A percentile compares a stretch with the other conserved stretches of the same genome.
phyloP scores from a whole-genome alignment of 2,329 filamentous ascomycete genomes.

The Scedosporium apiospermum region DNA sequence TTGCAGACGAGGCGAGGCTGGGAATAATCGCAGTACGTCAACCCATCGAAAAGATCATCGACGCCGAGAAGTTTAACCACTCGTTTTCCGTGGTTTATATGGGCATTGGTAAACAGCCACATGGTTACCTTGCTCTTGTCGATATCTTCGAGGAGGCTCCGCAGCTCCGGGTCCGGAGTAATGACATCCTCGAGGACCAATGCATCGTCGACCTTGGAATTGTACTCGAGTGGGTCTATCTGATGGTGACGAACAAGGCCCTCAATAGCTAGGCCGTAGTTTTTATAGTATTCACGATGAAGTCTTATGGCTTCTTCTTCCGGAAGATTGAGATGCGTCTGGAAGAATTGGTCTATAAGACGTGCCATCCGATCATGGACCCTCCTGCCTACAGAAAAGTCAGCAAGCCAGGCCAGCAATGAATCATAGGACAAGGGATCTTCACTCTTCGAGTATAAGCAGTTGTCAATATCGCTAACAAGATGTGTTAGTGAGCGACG shows the following conservation, averaged over 20 bases:
- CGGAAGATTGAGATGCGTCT: conserved; percentile 62
- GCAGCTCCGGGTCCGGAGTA: conserved; percentile 65
- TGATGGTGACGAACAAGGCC: conserved; percentile 89
- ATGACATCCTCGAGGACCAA: conserved; percentile 80
- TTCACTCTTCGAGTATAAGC: conserved; percentile 81
- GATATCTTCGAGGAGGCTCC: conserved; percentile 69
- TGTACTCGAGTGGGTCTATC: conserved; percentile 92
- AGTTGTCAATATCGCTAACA: conserved; percentile 93
- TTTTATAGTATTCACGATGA: conserved; percentile 87
- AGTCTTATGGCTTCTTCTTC: conserved; percentile 74
- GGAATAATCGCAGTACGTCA: conserved; percentile 90
- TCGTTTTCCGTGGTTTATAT: conserved; percentile 74
- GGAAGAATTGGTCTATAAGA: conserved; percentile 60
- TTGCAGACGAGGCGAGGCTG: conserved; percentile 73
- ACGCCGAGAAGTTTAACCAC: conserved; percentile 74
- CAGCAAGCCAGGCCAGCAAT: conserved; percentile 1
- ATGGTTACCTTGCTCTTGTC: conserved; percentile 75
- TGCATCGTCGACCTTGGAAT: conserved; percentile 88
- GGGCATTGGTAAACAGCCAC: conserved; percentile 96
- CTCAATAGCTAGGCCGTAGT: conserved; percentile 95
- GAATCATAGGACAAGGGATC: background rate
- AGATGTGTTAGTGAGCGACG: background rate
- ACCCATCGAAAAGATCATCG: conserved; percentile 85
- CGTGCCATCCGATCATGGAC: conserved; percentile 84
- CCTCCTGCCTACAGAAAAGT: conserved; percentile 47